Conservation (phyloP, 2,329 filamentous ascomycete species). For the Aspergillus quadrilineatus region DNA sequence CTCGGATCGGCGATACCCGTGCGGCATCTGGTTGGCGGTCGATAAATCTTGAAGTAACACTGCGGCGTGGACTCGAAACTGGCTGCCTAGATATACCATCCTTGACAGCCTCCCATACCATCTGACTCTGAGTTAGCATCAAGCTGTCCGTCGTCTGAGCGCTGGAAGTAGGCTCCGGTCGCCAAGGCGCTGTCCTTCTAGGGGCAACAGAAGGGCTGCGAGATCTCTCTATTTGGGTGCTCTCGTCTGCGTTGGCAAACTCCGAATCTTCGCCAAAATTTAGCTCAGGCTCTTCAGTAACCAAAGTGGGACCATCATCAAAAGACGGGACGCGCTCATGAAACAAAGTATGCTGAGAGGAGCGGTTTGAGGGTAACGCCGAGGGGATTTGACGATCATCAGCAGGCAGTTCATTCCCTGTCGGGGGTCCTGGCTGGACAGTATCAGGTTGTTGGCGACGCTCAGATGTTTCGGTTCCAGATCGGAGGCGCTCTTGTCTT, state of each 20-base stretch:
- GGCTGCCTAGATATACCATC: background rate
- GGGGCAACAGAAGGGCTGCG: conserved; percentile 17
- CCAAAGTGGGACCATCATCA: conserved; percentile 13
- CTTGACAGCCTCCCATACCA: conserved; percentile 14
- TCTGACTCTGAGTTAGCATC: conserved; percentile 4
- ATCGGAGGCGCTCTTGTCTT: conserved; percentile 11
- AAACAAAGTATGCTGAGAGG: background rate
- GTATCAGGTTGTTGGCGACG: conserved; percentile 17
- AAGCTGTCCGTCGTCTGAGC: background rate
- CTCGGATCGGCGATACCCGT: conserved; percentile 37
- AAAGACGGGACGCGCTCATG: conserved; percentile 13
- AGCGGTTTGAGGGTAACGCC: background rate
- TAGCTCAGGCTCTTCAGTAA: conserved; percentile 14
- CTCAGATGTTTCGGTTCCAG: background rate
- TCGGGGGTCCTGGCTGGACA: background rate
- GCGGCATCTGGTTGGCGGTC: conserved; percentile 36
- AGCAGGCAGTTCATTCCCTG: conserved; percentile 2
- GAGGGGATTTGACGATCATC: conserved; percentile 11
- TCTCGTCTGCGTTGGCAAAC: conserved; percentile 11
- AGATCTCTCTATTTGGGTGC: conserved; percentile 18
- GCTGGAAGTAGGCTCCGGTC: background rate
- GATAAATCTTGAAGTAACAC: conserved; percentile 30
- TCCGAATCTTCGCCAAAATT: conserved; percentile 17
- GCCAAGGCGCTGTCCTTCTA: background rate
- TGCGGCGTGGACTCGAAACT: background rate